Evolutionary conservation across 805 yeast genomes (phyloP), one percentile per base, ranked within the genome.

Genomic region (Nakazawaea ishiwadae): DNA sequence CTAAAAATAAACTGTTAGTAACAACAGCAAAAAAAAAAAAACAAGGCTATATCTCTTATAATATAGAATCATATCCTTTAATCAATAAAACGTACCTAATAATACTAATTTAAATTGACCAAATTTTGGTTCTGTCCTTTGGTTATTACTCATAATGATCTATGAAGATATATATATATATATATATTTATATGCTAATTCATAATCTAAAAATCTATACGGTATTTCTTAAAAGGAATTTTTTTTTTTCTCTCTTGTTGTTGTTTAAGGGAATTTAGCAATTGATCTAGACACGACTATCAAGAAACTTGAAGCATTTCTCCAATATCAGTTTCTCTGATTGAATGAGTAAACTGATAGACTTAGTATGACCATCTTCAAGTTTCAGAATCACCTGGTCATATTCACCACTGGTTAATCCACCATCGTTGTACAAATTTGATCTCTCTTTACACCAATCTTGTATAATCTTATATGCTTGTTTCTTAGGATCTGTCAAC

Each of bases 81-180:
- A n/a, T n/a, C n/a, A n/a, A n/a, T n/a, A n/a, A n/a, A 16, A 55
- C 62, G 26, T 51, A 57, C 66, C 67, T 19, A 71, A 54, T 31
- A 81, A 68, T 1, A 81, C 87, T 15, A 81, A 63, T 51, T 81
- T 81, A 54, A 78, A 72, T 55, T 74, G 79, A 4, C 75, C 77
- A 48, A 69, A 68, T 35, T 66, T 62, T 35, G 49, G 52, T 33
- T 48, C 51, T 27, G 39, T 17, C 11, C 38, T 34, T 6, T 28
- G 18, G 5, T 6, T 26, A 16, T 14, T 28, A 31, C 39, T 35
- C 44, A 40, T 40, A 8, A 4, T 34, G 8, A 16, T 29, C 8
- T 7, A 16, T 29, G 9, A 29, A 3, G 3, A 29, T 3, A 10
- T 5, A 10, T 10, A 3, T 4, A 24, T 24, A n/a, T 24, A 24